Evolutionary conservation across 116 monocot genomes (phyloP).

Genomic region (Trichopus zeylanicus): DNA sequence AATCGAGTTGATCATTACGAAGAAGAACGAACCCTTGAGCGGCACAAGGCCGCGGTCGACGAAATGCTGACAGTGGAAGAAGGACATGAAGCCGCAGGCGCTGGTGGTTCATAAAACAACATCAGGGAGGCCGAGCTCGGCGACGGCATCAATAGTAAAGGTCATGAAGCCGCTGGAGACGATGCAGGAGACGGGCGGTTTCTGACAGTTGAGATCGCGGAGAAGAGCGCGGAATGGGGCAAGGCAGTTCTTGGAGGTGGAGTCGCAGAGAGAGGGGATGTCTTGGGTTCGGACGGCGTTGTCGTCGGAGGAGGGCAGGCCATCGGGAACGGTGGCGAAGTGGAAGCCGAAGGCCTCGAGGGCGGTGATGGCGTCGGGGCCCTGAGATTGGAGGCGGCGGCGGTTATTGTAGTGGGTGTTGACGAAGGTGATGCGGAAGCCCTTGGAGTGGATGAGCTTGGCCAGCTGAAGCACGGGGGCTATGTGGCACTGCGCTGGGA

Average conservation of each 20-base stretch:
- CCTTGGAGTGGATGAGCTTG: conserved; percentile 29
- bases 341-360: conserved; percentile 19
- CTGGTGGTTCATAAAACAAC: conserved; percentile 9
- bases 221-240: background rate
- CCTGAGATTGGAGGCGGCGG: conserved; percentile 22
- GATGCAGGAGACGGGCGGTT: conserved; percentile 11
- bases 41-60: conserved; percentile 16
- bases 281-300: background rate
- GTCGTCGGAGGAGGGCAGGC: conserved; percentile 11
- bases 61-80: conserved; percentile 6
- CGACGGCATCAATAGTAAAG: conserved; percentile 7
- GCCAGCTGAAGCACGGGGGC: conserved; percentile 25
- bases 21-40: no score
- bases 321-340: conserved; percentile 24
- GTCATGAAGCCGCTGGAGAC: conserved; percentile 7
- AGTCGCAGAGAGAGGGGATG: background rate
- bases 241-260: background rate
- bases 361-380: conserved; percentile 7
- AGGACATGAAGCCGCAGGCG: conserved; percentile 16
- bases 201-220: background rate
- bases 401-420: conserved; percentile 50
- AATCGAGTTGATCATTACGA: no score
- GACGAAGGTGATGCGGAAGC: conserved; percentile 59
- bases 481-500: conserved; percentile 28
- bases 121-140: conserved; percentile 1